These are phyloP conservation scores for Mediolabrus comicus DNA, from an alignment of 108 stramenopile species.

Conservation along the genomic window DNA sequence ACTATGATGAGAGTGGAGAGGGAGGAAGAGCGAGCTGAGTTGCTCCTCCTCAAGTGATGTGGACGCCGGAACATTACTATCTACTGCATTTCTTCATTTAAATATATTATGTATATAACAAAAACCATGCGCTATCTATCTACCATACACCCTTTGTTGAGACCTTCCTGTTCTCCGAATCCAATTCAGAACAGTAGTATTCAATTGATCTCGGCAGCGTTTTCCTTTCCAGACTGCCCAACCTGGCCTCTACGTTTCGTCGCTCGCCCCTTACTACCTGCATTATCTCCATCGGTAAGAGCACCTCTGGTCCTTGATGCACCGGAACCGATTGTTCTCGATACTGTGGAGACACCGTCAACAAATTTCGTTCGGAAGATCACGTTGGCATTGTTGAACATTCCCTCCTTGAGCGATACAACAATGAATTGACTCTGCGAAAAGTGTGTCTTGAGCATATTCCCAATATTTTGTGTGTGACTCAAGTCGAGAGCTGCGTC, in stretches of 20 bases:
- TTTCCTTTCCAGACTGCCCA: constrained; percentile 33
- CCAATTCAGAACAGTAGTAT: constrained; percentile 2
- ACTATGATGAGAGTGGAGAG: too few relatives aligned
- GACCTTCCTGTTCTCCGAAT: background rate
- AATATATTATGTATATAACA: constrained; percentile 1
- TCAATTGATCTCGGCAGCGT: constrained; percentile 10
- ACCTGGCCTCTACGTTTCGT: constrained; percentile 22
- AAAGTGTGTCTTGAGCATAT: constrained; percentile 99
- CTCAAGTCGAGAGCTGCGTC: constrained; percentile 98
- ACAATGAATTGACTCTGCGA: constrained; percentile 99
- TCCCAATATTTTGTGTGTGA: constrained; percentile 99
- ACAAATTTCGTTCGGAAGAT: constrained; percentile 99
- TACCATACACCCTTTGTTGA: too few relatives aligned
- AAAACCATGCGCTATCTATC: background rate
- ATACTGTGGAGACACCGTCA: constrained; percentile 97
- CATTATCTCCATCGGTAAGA: constrained; percentile 41
- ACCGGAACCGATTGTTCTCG: constrained; percentile 86
- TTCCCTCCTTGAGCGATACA: constrained; percentile 97
- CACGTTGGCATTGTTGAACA: constrained; percentile 99
- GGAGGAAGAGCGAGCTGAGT: too few relatives aligned
- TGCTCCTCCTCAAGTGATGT: too few relatives aligned
- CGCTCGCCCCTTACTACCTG: background rate
- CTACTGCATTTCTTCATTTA: background rate
- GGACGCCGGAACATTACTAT: too few relatives aligned
- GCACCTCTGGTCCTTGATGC: constrained; percentile 47